Evolutionary conservation across 2,329 filamentous ascomycete genomes (phyloP).

Genomic region (Paraconiothyrium brasiliense): DNA sequence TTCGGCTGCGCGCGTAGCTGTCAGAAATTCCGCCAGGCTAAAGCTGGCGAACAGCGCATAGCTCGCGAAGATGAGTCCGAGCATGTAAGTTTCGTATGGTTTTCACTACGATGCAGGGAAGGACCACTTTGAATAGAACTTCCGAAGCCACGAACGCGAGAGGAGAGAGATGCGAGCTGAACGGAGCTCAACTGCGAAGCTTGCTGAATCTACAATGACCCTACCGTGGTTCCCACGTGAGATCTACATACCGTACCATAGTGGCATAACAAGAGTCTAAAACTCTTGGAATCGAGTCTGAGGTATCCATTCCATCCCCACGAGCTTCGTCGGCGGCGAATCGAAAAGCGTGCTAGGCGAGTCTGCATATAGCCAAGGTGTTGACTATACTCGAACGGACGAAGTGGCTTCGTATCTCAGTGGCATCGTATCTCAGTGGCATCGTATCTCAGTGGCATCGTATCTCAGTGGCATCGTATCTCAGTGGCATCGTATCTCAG

Average conservation of each 20-base stretch:
- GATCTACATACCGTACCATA: background rate
- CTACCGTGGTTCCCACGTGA: background rate
- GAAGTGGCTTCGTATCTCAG: constrained; percentile 21
- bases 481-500: constrained; percentile 20
- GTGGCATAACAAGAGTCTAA: background rate
- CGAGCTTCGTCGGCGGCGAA: constrained; percentile 20
- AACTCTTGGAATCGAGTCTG: background rate
- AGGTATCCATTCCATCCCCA: constrained; percentile 1
- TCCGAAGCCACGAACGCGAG: background rate
- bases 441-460: constrained; percentile 24
- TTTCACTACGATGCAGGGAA: background rate
- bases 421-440: constrained; percentile 17
- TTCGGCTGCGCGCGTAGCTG: constrained; percentile 26
- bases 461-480: constrained; percentile 24
- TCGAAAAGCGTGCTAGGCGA: constrained; percentile 14
- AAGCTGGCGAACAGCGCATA: constrained; percentile 26
- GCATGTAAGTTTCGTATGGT: constrained; percentile 20
- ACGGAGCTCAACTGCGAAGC: constrained; percentile 14
- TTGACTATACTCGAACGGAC: constrained; percentile 16
- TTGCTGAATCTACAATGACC: constrained; percentile 11
- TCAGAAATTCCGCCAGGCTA: constrained; percentile 28
- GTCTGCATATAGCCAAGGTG: constrained; percentile 19
- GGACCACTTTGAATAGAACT: constrained; percentile 7
- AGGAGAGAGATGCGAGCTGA: constrained; percentile 5
- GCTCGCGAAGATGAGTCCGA: constrained; percentile 16